phyloP scores from a whole-genome alignment of 139 green algal species.

The Closterium sp. region DNA sequence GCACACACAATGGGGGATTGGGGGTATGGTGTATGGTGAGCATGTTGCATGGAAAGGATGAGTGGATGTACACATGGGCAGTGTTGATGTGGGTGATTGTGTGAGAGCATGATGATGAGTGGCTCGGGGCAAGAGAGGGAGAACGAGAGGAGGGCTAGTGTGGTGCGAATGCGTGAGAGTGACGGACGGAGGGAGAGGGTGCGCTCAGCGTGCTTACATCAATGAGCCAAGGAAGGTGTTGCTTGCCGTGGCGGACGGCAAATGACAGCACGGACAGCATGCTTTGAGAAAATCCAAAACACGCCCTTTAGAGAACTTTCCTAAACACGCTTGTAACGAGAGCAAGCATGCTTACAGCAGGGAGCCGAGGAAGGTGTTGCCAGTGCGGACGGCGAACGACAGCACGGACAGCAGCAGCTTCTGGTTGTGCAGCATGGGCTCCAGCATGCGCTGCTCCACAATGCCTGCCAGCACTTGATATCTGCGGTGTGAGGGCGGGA shows the following conservation, averaged over 20 bases:
- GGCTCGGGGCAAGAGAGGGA: slow-evolving; percentile 22
- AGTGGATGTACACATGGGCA: not conserved
- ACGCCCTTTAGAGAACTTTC: too few species aligned
- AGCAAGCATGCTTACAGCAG: slow-evolving; percentile 76
- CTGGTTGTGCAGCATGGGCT: slow-evolving; percentile 68
- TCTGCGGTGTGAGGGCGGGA: not conserved
- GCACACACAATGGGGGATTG: not conserved
- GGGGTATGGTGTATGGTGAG: too few species aligned
- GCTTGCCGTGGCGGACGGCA: not conserved
- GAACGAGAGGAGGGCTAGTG: not conserved
- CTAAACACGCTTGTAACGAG: not conserved
- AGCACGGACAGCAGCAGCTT: slow-evolving; percentile 51
- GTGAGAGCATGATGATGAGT: too few species aligned
- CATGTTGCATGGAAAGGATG: too few species aligned
- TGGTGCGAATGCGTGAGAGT: too few species aligned
- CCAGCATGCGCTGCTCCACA: slow-evolving; percentile 90
- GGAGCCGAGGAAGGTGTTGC: slow-evolving; percentile 86
- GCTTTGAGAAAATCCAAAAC: too few species aligned
- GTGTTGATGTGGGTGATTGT: not conserved
- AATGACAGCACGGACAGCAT: slow-evolving; percentile 2
- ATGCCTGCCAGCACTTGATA: slow-evolving; percentile 86
- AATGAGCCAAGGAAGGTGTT: slow-evolving; percentile 61
- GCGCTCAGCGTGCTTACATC: not conserved
- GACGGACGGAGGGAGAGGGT: not conserved
- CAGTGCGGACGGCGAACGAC: slow-evolving; percentile 72